A percentile compares a stretch with the other conserved stretches of the same genome.
These are phyloP conservation scores for Hypoxylon lienhwacheense DNA, from an alignment of 495 filamentous ascomycete genomes.

Conservation along the genomic window DNA sequence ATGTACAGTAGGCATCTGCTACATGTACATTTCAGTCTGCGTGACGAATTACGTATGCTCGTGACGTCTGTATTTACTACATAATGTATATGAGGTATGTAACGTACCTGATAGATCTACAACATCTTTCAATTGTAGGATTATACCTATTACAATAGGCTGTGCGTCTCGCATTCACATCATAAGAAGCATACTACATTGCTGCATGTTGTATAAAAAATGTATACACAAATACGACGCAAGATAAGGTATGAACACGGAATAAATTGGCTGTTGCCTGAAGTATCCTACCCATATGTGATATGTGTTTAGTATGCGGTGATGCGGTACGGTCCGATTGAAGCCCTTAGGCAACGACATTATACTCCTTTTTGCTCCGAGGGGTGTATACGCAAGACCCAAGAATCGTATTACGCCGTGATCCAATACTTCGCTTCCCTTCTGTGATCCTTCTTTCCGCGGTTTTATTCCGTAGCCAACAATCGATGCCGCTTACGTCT, in stretches of 20 bases:
- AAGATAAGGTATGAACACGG: constrained; percentile 1
- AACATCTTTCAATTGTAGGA: neutral
- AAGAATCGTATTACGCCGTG: constrained; percentile 8
- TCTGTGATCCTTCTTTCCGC: neutral
- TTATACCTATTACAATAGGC: neutral
- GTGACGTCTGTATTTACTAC: constrained; percentile 11
- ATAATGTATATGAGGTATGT: neutral
- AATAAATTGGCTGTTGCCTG: constrained; percentile 1
- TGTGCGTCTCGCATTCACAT: neutral
- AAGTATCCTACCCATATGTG: no score
- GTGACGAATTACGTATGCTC: constrained; percentile 25
- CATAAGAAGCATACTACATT: neutral
- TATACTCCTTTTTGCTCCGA: neutral
- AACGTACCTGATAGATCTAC: constrained; percentile 2
- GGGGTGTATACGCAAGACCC: constrained; percentile 17
- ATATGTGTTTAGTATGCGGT: no score
- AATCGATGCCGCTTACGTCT: neutral
- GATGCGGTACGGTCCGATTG: no score
- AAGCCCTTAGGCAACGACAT: constrained; percentile 28
- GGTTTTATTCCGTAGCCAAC: constrained; percentile 7
- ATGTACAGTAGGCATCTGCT: constrained; percentile 19
- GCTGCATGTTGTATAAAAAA: neutral
- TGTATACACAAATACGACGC: neutral
- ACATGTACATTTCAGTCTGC: constrained; percentile 7
- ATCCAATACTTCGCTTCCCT: constrained; percentile 8